Evolutionary conservation across 2,329 filamentous ascomycete genomes (phyloP).

Genomic region (Coleophoma eucalyptorum): DNA sequence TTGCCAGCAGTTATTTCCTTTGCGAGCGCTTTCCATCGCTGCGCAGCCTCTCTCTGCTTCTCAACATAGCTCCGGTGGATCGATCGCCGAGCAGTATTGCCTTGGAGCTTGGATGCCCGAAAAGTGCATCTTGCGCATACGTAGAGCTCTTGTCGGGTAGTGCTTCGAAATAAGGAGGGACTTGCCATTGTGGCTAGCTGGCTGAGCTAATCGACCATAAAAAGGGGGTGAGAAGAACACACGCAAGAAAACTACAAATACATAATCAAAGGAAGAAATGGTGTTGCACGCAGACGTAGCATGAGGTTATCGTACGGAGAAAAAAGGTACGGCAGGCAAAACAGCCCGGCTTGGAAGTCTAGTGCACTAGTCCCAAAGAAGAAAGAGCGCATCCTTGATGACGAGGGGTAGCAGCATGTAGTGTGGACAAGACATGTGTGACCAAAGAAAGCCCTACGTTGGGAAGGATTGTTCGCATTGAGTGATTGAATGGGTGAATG

Average conservation of each 20-base stretch:
- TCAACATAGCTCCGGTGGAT: constrained; percentile 30
- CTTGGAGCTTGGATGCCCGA: constrained; percentile 12
- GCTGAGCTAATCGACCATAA: neutral
- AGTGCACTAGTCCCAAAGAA: too few species aligned
- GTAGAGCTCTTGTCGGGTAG: constrained; percentile 17
- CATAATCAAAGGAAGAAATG: too few species aligned
- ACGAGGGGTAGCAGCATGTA: too few species aligned
- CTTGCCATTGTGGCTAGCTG: constrained; percentile 20
- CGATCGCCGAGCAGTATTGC: constrained; percentile 17
- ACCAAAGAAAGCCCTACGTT: too few species aligned
- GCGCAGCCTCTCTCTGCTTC: constrained; percentile 24
- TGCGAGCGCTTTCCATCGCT: constrained; percentile 45
- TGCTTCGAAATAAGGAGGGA: constrained; percentile 18
- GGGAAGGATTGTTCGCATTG: too few species aligned
- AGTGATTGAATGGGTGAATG: too few species aligned
- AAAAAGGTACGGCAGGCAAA: too few species aligned
- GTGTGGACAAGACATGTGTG: too few species aligned
- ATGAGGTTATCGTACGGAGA: too few species aligned
- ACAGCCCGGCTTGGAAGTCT: too few species aligned
- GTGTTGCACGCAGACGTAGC: too few species aligned
- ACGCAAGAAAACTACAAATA: neutral
- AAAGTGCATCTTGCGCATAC: constrained; percentile 26
- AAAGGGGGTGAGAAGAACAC: neutral
- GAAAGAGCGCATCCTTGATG: too few species aligned
- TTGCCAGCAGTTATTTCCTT: constrained; percentile 45